A percentile compares a stretch with the other conserved stretches of the same genome.
phyloP scores from a whole-genome alignment of 139 green algal genomes.

The Coelastrella sp. region DNA sequence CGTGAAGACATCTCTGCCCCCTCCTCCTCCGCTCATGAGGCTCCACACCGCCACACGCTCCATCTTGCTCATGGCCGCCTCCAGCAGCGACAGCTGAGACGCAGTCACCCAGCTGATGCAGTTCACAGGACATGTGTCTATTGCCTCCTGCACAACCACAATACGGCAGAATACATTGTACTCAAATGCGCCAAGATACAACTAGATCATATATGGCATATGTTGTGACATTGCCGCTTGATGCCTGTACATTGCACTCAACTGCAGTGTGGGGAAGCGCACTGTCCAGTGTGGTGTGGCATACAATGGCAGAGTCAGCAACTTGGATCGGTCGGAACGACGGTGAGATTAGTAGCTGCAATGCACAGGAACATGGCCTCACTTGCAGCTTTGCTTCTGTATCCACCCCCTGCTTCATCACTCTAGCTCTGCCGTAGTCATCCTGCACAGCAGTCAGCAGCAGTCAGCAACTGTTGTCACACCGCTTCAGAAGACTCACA shows the following conservation, averaged over 20 bases:
- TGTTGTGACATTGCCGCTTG: neutral
- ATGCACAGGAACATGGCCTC: neutral
- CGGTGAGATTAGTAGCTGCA: neutral
- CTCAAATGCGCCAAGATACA: too few relatives aligned
- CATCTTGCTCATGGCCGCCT: slow-evolving; percentile 64
- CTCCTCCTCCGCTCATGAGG: slow-evolving; percentile 58
- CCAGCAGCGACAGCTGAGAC: slow-evolving; percentile 66
- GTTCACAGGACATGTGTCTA: slow-evolving; percentile 66
- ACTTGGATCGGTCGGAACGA: too few relatives aligned
- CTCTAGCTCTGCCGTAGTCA: slow-evolving; percentile 61
- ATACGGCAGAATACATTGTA: neutral
- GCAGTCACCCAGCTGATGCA: slow-evolving; percentile 66
- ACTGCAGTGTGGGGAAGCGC: too few relatives aligned
- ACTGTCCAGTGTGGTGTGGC: too few relatives aligned
- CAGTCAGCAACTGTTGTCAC: neutral
- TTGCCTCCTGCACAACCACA: slow-evolving; percentile 57
- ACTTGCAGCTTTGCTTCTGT: slow-evolving; percentile 56
- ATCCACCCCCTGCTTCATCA: slow-evolving; percentile 60
- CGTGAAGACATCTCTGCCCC: slow-evolving; percentile 62
- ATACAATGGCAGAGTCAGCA: too few relatives aligned
- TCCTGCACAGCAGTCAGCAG: slow-evolving; percentile 18
- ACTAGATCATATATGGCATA: too few relatives aligned
- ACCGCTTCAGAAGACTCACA: neutral
- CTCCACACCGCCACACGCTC: slow-evolving; percentile 63
- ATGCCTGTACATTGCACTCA: neutral